Conservation (phyloP, 176 grass and related monocot species). For the Oryza meyeriana region DNA sequence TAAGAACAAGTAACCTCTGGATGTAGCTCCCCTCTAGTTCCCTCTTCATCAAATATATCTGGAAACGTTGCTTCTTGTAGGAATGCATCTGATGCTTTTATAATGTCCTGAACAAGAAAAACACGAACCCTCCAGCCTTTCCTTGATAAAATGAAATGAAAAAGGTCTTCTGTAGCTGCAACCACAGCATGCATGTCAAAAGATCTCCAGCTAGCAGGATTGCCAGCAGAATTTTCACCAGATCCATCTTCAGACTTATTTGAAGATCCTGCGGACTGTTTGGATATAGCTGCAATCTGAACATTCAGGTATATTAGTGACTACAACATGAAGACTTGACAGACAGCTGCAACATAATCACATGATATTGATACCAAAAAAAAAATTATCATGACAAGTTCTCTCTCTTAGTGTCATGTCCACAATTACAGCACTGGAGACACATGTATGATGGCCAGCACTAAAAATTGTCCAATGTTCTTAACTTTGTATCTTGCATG, state of each 20-base stretch:
- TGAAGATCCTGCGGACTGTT: conserved; percentile 54
- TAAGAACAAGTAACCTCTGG: conserved; percentile 51
- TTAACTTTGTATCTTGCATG: not conserved
- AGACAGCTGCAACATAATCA: not conserved
- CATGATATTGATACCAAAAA: not conserved
- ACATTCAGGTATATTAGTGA: conserved; percentile 14
- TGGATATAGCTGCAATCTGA: conserved; percentile 87
- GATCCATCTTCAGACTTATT: conserved; percentile 38
- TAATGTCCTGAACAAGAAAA: conserved; percentile 88
- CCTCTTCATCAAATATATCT: conserved; percentile 55
- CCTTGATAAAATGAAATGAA: conserved; percentile 79
- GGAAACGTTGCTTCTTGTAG: conserved; percentile 71
- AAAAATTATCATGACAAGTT: not conserved
- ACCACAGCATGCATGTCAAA: conserved; percentile 94
- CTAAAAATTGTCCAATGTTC: not conserved
- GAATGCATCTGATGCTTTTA: conserved; percentile 72
- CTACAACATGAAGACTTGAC: not conserved
- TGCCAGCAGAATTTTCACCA: conserved; percentile 25
- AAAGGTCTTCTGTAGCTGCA: conserved; percentile 88
- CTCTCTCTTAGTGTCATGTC: not conserved
- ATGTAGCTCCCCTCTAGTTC: conserved; percentile 30
- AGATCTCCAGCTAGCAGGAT: conserved; percentile 54
- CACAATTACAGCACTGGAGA: not conserved
- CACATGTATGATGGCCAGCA: not conserved
- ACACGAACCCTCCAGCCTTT: conserved; percentile 95